Base-by-base conservation (phyloP, 768 basidiomycete species). In the Xerocomellus chrysenteron region DNA sequence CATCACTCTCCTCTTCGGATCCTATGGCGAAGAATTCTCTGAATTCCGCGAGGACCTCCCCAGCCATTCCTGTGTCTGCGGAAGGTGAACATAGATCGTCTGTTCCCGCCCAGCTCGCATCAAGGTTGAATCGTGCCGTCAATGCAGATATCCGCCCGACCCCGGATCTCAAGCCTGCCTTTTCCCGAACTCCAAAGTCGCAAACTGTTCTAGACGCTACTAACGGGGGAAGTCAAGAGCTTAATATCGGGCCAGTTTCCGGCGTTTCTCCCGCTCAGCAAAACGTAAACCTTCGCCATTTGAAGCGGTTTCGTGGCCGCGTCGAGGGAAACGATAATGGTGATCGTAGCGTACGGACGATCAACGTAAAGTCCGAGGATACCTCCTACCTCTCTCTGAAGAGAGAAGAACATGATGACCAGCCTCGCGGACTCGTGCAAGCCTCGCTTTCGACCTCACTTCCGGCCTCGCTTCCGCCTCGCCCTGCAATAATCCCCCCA, bases 201-300 rank as follows among this genome's bases (percentile, higher is more conserved):
- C 69, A 59, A 33, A 69, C 63, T 4, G 4, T 69, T 37, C 33
- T 71, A 24, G 62, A 63, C 5, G 45, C 33, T 21, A 37, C 50
- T 32, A 32, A 14, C 8, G 49, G 30, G 8, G 54, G 28, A 24
- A 58, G 47, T n/a, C 54, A 58, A 36, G 64, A 69, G 21, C 47
- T 65, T n/a, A 58, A 62, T 39, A 59, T 72, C 9, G 61, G 61
- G 35, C 70, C 70, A 19, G n/a, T 43, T 28, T 21, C 42, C 1
- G 50, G 55, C 12, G 47, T 66, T 10, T 73, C 70, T 4, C 67
- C 69, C 4, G 51, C 68, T 30, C 65, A 72, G 28, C 64, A 46
- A 41, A 69, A 58, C 4, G 68, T 65, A 1, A 71, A 71, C 52
- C 68, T 71, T 36, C 72, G 70, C 40, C 70, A 71, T 54, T 51